Base-by-base conservation (phyloP, 495 filamentous ascomycete genomes). In the Aspergillus coremiiformis region DNA sequence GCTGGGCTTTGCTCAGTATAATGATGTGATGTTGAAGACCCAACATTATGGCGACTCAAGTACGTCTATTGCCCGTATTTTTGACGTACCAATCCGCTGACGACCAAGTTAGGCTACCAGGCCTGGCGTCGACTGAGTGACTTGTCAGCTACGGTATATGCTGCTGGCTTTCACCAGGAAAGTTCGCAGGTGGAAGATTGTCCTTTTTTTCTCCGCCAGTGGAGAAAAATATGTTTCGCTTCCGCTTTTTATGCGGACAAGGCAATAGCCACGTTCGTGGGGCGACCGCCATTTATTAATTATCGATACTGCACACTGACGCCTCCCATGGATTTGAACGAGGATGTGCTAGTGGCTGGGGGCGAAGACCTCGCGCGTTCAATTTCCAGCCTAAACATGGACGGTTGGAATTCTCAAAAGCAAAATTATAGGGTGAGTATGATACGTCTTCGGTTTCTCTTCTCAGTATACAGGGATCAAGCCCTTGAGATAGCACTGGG, bases 401-500 rank as follows among this genome's bases (percentile, higher is more conserved):
- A 67, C 4, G 83, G 81, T 0, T 85, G 82, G 82, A 77, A 77
- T 47, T 72, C 66, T 0, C 55, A 68, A 14, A 72, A 69, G 0
- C 44, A 51, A 7, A 59, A 71, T 8, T 51, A 72, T 22, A 59
- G 68, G 22, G 70, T 70, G 27, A 75, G 73, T 4, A 64, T 68
- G 41, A 56, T 73, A 12, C 72, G 82, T 4, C 69, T 80, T 6
- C 74, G 79, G 32, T 69, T 77, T 17, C 62, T 74, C 2, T 63
- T 83, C 9, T 63, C 75, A 0, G 52, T 71, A 4, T 69, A 79
- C 8, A 61, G 76, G 14, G 83, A 85, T 49, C 74, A 82, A 48
- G 76, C 84, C 12, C 72, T 86, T 17, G 75, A 83, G 51, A 74
- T 84, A 17, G 78, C 80, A 12, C 58, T 84, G 10, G 74, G 77